phyloP scores from a whole-genome alignment of 257 asterid genomes.

The Plantago elongata region DNA sequence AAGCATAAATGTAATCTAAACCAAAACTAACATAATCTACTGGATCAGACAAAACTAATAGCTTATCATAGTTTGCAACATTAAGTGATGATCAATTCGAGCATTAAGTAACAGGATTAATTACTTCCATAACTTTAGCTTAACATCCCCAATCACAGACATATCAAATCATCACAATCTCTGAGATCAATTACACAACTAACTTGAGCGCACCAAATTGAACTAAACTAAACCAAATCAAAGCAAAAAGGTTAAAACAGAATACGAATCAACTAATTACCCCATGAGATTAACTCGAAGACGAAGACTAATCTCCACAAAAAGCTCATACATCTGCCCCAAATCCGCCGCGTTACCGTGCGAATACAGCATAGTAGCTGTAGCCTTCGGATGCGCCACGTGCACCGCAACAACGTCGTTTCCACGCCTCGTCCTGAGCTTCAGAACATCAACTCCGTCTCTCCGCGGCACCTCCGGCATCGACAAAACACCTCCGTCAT shows the following conservation, averaged over 20 bases:
- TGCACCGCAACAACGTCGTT: conserved; percentile 86
- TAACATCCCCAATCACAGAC: too few species aligned
- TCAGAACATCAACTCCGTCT: conserved; percentile 72
- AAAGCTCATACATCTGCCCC: conserved; percentile 99
- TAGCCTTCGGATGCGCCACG: conserved; percentile 80
- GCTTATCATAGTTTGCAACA: too few species aligned
- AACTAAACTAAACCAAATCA: not conserved
- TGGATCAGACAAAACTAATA: too few species aligned
- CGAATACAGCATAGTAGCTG: conserved; percentile 81
- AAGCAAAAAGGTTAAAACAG: not conserved
- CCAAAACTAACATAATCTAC: too few species aligned
- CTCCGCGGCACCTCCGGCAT: conserved; percentile 83
- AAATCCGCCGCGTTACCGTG: conserved; percentile 99
- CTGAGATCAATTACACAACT: too few species aligned
- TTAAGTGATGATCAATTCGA: too few species aligned
- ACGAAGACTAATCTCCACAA: conserved; percentile 87
- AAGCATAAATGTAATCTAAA: too few species aligned
- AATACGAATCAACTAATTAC: conserved; percentile 28
- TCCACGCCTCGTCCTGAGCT: conserved; percentile 81
- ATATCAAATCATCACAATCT: too few species aligned
- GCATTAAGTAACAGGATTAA: too few species aligned
- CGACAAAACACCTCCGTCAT: conserved; percentile 48
- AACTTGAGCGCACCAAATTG: too few species aligned
- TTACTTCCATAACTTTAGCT: too few species aligned
- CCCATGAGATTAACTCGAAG: conserved; percentile 88